Base-by-base conservation (phyloP, 2,329 filamentous ascomycete species). In the Fusarium nurragi region DNA sequence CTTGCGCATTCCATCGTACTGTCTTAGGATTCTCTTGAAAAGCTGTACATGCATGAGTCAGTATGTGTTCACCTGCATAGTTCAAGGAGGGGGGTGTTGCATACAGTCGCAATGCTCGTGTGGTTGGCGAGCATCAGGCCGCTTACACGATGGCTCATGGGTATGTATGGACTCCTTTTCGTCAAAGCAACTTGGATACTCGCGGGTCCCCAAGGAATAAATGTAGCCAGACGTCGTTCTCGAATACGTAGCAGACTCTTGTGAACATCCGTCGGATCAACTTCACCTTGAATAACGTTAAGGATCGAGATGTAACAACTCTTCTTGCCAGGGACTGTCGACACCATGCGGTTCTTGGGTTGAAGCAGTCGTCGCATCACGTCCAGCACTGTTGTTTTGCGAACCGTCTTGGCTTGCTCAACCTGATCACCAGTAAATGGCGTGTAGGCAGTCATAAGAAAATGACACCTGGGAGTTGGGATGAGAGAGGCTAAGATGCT, bases 341-440 rank as follows among this genome's bases (percentile, higher is more conserved):
- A 97, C 41, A 99, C 95, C 95, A 99, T 99, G 76, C 96, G 90
- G 79, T 99, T 99, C 84, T 99, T 99, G 36, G 95, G 95, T 79
- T 99, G 96, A 57, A 99, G 83, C 22, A 99, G 83, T 59, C 95
- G 87, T 55, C 95, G 88, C 95, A 99, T 99, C 64, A 99, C 96
- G 76, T 99, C 95, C 37, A 99, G 80, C 10, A 99, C 95, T 1
- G 95, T 99, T 4, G 96, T 99, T 80, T 98, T 99, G 63, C 96
- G 92, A 30, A 99, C 93, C 2, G 94, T 97, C 83, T 97, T 97
- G 54, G 94, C 95, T 77, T 97, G 92, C 75, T 97, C 94, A 54
- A 99, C 92, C 74, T 95, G 95, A 76, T 97, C 93, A 60, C 93
- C 92, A 0, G 95, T 98, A 75, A 99, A 99, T 7, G 95, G 95